These are phyloP conservation scores for Helianthus annuus DNA, from an alignment of 129 eudicot species.

Conservation along the genomic window DNA sequence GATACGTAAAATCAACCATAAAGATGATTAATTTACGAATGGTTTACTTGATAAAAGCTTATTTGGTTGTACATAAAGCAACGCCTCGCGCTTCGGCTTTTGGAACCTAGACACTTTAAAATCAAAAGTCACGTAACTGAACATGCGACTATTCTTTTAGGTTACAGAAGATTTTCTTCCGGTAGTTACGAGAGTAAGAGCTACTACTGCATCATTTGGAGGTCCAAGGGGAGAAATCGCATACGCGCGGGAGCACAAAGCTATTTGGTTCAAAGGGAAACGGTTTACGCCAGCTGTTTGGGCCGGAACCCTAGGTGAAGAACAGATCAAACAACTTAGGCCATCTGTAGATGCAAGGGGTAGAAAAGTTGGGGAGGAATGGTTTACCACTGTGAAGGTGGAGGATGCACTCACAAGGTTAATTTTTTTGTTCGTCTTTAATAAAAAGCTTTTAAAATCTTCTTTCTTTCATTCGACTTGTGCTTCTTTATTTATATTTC, in stretches of 20 bases:
- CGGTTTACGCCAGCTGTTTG: slow-evolving; percentile 81
- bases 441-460: background rate
- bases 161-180: slow-evolving; percentile 87
- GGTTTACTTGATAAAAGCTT: too few species aligned
- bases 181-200: slow-evolving; percentile 70
- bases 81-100: too few species aligned
- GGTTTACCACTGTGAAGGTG: slow-evolving; percentile 91
- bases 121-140: background rate
- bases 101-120: too few species aligned
- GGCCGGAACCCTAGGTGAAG: slow-evolving; percentile 92
- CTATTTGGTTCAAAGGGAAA: slow-evolving; percentile 94
- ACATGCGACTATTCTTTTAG: slow-evolving; percentile 33
- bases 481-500: slow-evolving; percentile 15
- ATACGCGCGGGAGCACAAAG: slow-evolving; percentile 83
- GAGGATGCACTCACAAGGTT: slow-evolving; percentile 87
- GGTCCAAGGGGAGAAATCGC: slow-evolving; percentile 92
- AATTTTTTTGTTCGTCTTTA: background rate
- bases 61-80: too few species aligned
- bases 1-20: too few species aligned
- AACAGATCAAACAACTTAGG: slow-evolving; percentile 78
- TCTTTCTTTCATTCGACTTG: background rate
- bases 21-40: too few species aligned
- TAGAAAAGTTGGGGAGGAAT: slow-evolving; percentile 93
- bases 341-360: slow-evolving; percentile 87
- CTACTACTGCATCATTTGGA: slow-evolving; percentile 75